These are phyloP conservation scores for Mycena indigotica DNA, from an alignment of 768 basidiomycete genomes.

Conservation along the genomic window DNA sequence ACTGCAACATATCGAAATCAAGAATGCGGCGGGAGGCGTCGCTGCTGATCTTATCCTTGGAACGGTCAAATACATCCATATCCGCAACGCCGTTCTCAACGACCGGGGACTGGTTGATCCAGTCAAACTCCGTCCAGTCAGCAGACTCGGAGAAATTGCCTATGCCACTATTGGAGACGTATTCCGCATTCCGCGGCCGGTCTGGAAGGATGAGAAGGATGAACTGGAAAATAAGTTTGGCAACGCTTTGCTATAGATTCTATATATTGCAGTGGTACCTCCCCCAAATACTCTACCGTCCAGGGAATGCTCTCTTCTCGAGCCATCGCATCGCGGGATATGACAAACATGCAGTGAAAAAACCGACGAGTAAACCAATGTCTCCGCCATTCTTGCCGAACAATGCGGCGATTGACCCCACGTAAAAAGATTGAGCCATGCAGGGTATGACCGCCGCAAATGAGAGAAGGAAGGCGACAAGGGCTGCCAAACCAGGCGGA, in stretches of 20 bases:
- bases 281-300: constrained; percentile 3
- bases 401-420: constrained; percentile 53
- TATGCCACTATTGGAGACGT: constrained; percentile 46
- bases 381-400: constrained; percentile 61
- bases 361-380: constrained; percentile 69
- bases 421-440: constrained; percentile 74
- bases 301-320: constrained; percentile 32
- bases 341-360: constrained; percentile 45
- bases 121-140: constrained; percentile 48
- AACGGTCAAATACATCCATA: constrained; percentile 56
- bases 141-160: constrained; percentile 54
- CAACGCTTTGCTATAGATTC: constrained; percentile 33
- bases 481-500: constrained; percentile 65
- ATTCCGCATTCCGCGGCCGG: constrained; percentile 60
- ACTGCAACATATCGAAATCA: constrained; percentile 44
- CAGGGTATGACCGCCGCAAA: constrained; percentile 62
- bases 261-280: no score
- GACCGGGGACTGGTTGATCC: constrained; percentile 47
- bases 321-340: constrained; percentile 51
- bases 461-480: constrained; percentile 50
- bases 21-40: constrained; percentile 37
- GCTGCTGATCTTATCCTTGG: constrained; percentile 52
- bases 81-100: constrained; percentile 55
- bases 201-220: constrained; percentile 37
- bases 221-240: constrained; percentile 44